Percentiles rank a stretch among this genome's conserved stretches.
Conservation (phyloP, 1,139 yeast genomes). For the Kurtzmaniella quercitrusa region DNA sequence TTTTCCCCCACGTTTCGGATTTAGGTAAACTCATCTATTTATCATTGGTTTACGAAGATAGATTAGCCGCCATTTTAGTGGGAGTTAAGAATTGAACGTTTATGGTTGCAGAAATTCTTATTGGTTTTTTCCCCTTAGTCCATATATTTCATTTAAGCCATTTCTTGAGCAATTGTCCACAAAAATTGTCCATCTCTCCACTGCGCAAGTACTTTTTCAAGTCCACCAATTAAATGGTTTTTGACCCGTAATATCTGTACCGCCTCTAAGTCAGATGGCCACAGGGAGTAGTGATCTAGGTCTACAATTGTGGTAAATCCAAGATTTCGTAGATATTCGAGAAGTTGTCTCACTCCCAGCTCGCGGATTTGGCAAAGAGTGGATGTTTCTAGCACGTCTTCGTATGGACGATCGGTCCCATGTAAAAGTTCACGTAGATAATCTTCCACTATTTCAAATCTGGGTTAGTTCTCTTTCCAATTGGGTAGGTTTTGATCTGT, state of each 20-base stretch:
- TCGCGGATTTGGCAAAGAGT: background rate
- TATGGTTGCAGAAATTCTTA: too few relatives aligned
- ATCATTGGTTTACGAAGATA: too few relatives aligned
- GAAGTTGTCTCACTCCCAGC: slow-evolving; percentile 6
- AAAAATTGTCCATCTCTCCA: background rate
- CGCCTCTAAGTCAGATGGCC: background rate
- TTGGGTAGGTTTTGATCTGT: background rate
- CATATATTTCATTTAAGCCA: too few relatives aligned
- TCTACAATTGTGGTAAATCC: background rate
- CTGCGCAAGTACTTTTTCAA: background rate
- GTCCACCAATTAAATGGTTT: background rate
- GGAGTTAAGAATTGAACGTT: too few relatives aligned
- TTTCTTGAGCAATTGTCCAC: background rate
- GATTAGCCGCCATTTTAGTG: too few relatives aligned
- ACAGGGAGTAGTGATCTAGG: background rate
- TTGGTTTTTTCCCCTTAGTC: too few relatives aligned
- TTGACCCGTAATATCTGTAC: background rate
- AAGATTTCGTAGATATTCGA: slow-evolving; percentile 9
- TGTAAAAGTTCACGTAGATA: background rate
- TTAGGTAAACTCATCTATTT: background rate
- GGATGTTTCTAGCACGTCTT: background rate
- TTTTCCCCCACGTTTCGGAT: background rate
- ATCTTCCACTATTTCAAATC: slow-evolving; percentile 1
- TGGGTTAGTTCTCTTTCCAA: background rate
- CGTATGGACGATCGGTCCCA: background rate